Evolutionary conservation across 352 stramenopile species (phyloP).

Genomic region (Peronospora belbahrii): DNA sequence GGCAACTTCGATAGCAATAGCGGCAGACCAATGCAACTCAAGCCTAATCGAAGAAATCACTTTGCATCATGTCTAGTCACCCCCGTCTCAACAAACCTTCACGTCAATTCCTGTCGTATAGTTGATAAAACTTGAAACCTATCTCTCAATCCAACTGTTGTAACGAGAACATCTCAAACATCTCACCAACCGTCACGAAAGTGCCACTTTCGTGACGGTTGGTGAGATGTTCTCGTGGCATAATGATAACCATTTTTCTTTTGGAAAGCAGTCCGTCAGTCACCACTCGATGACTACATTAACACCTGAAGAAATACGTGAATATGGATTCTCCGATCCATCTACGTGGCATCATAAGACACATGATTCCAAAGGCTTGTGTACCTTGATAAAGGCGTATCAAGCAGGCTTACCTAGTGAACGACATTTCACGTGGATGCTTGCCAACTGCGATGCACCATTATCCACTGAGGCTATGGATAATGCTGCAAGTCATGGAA

Average conservation of each 20-base stretch:
- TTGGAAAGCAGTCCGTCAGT: neutral
- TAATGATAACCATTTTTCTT: neutral
- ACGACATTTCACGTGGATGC: conserved; percentile 3
- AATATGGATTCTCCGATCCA: neutral
- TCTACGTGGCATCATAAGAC: conserved; percentile 8
- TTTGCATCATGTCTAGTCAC: no score
- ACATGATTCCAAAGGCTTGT: conserved; percentile 4
- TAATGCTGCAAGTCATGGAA: conserved; percentile 1
- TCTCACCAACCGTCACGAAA: no score
- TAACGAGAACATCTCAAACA: no score
- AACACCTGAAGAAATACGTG: neutral
- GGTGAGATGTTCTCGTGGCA: neutral
- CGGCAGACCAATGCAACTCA: no score
- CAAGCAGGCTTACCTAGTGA: neutral
- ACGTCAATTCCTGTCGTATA: no score
- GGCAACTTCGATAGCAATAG: no score
- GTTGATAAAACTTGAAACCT: no score
- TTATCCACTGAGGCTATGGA: conserved; percentile 18
- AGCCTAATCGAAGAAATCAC: no score
- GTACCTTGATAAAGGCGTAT: conserved; percentile 6
- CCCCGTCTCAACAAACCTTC: no score
- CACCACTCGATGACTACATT: neutral
- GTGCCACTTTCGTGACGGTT: no score
- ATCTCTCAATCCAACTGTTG: no score
- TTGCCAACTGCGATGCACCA: conserved; percentile 7